phyloP scores from a whole-genome alignment of 2,329 filamentous ascomycete species.

The Purpureocillium takamizusanense region DNA sequence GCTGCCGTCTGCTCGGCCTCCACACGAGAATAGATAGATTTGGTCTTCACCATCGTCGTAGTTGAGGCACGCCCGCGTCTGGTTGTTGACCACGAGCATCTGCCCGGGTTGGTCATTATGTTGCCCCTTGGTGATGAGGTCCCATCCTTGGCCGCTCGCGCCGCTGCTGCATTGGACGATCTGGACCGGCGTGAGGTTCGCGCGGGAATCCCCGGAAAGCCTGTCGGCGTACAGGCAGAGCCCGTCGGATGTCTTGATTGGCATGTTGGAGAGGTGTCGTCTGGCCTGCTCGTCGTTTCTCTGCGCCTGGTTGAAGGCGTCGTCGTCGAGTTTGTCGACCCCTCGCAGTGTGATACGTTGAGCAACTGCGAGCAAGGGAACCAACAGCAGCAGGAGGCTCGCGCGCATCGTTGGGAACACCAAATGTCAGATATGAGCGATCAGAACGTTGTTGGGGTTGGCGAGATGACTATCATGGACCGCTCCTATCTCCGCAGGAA shows the following conservation, averaged over 20 bases:
- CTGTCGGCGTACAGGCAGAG: slow-evolving; percentile 36
- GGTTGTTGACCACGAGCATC: slow-evolving; percentile 44
- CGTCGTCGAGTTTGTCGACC: slow-evolving; percentile 31
- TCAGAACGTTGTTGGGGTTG: no score
- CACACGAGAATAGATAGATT: slow-evolving; percentile 48
- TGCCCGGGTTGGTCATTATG: slow-evolving; percentile 38
- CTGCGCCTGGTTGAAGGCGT: slow-evolving; percentile 34
- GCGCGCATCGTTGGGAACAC: no score
- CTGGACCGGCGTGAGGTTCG: slow-evolving; percentile 37
- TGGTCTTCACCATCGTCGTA: slow-evolving; percentile 38
- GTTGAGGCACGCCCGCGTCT: slow-evolving; percentile 50
- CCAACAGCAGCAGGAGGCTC: no score
- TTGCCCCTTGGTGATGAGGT: slow-evolving; percentile 38
- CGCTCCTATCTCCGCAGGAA: no score
- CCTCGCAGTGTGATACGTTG: neutral
- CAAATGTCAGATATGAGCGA: no score
- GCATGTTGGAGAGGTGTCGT: slow-evolving; percentile 32
- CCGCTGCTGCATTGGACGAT: slow-evolving; percentile 29
- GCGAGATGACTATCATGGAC: no score
- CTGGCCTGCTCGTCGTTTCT: slow-evolving; percentile 33
- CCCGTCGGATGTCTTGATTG: slow-evolving; percentile 34
- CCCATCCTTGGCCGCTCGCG: slow-evolving; percentile 35
- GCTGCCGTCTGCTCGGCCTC: slow-evolving; percentile 45
- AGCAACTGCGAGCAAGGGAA: no score
- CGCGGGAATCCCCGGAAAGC: slow-evolving; percentile 38